phyloP scores from a whole-genome alignment of 2,329 filamentous ascomycete genomes.

The Ascochyta clinopodiicola region DNA sequence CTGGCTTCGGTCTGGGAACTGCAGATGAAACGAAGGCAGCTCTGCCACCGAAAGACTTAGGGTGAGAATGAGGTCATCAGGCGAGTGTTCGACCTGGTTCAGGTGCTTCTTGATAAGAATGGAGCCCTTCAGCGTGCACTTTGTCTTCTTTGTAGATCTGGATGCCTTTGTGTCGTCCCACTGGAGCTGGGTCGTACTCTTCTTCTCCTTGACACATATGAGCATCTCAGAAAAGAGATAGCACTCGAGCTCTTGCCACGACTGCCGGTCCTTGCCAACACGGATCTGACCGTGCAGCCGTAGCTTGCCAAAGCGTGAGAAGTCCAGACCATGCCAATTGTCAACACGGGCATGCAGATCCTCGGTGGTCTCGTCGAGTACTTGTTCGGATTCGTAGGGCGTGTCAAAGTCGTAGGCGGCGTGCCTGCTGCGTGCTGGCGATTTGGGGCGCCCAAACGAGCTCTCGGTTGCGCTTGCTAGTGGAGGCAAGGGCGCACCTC shows the following conservation, averaged over 20 bases:
- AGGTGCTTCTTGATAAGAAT: slow-evolving; percentile 98
- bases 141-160: slow-evolving; percentile 64
- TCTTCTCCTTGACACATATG: slow-evolving; percentile 99
- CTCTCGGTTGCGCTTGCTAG: slow-evolving; percentile 56
- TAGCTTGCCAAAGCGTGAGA: slow-evolving; percentile 89
- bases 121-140: slow-evolving; percentile 93
- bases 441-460: slow-evolving; percentile 58
- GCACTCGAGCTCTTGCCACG: slow-evolving; percentile 97
- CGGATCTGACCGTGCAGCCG: slow-evolving; percentile 87
- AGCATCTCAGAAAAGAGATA: slow-evolving; percentile 99
- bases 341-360: slow-evolving; percentile 86
- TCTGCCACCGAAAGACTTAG: slow-evolving; percentile 90
- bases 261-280: slow-evolving; percentile 93
- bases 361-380: slow-evolving; percentile 84
- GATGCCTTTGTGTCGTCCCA: slow-evolving; percentile 66
- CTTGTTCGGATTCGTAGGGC: slow-evolving; percentile 77
- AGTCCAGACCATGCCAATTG: slow-evolving; percentile 97
- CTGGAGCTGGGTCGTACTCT: slow-evolving; percentile 65
- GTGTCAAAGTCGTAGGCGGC: slow-evolving; percentile 39
- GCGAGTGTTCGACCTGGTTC: slow-evolving; percentile 78
- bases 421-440: slow-evolving; percentile 60
- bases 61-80: slow-evolving; percentile 83
- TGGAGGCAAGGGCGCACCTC: slow-evolving; percentile 56
- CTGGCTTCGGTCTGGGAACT: slow-evolving; percentile 83
- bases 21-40: slow-evolving; percentile 90